These are phyloP conservation scores for Kwoniella dendrophila DNA, from an alignment of 768 basidiomycete species.

Conservation along the genomic window DNA sequence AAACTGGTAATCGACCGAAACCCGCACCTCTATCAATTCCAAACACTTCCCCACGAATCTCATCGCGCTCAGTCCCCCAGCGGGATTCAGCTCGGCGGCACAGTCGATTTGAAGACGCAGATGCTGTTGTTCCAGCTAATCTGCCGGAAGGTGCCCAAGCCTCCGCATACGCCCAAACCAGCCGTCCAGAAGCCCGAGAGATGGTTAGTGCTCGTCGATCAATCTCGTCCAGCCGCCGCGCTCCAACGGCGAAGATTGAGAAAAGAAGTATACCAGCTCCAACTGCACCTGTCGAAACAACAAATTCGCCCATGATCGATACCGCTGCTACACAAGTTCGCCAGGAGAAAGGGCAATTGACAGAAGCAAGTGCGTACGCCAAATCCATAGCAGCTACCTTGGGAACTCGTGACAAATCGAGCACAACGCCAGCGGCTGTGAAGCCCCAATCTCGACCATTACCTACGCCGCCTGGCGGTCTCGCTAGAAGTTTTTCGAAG, in stretches of 20 bases:
- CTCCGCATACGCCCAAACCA: neutral
- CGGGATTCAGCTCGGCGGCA: neutral
- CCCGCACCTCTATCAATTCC: conserved; percentile 5
- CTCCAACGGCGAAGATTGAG: conserved; percentile 11
- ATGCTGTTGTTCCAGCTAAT: neutral
- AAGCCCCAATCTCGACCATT: conserved; percentile 26
- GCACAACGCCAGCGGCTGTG: neutral
- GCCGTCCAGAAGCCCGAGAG: neutral
- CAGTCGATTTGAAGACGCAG: conserved; percentile 30
- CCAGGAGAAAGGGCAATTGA: conserved; percentile 5
- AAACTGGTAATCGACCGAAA: neutral
- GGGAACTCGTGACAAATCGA: neutral
- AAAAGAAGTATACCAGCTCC: neutral
- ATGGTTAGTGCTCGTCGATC: conserved; percentile 27
- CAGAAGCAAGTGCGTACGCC: conserved; percentile 43
- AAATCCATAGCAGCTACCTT: conserved; percentile 24
- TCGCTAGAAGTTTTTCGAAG: conserved; percentile 8
- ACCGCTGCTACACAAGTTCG: neutral
- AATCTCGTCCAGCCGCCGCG: conserved; percentile 19
- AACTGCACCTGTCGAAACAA: neutral
- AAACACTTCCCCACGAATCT: neutral
- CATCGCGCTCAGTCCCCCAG: neutral
- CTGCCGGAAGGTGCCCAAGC: conserved; percentile 16
- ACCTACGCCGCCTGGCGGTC: conserved; percentile 21
- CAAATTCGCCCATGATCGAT: neutral